Conservation (phyloP, 2,329 filamentous ascomycete genomes). For the Uncinocarpus reesii region DNA sequence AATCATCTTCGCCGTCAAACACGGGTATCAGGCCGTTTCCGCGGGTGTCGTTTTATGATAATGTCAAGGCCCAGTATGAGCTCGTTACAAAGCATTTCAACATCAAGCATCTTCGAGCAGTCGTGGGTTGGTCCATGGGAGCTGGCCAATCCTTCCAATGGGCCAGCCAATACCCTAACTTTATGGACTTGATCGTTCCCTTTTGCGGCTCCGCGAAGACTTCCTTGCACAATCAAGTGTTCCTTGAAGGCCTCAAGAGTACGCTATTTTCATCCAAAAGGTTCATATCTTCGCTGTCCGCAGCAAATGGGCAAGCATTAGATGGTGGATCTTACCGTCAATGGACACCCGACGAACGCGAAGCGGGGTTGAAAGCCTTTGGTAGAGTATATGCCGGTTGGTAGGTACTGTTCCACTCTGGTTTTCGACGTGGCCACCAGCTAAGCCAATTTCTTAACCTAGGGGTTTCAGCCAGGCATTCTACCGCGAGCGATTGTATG, state of each 20-base stretch:
- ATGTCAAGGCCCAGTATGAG: constrained; percentile 55
- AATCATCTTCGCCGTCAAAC: constrained; percentile 60
- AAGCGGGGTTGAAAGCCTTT: constrained; percentile 57
- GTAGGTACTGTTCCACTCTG: constrained; percentile 22
- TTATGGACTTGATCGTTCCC: constrained; percentile 55
- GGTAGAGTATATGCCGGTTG: constrained; percentile 67
- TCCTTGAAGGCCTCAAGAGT: constrained; percentile 55
- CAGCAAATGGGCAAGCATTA: constrained; percentile 36
- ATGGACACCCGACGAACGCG: constrained; percentile 47
- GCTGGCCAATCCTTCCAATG: constrained; percentile 57
- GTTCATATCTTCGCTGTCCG: constrained; percentile 43
- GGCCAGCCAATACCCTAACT: constrained; percentile 53
- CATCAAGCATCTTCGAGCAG: constrained; percentile 50
- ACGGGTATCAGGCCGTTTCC: constrained; percentile 50
- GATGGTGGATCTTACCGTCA: constrained; percentile 32
- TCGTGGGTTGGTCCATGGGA: constrained; percentile 63
- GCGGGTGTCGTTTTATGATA: constrained; percentile 55
- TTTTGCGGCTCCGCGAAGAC: constrained; percentile 58
- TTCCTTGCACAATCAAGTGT: constrained; percentile 57
- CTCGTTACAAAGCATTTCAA: constrained; percentile 55
- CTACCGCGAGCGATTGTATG: constrained; percentile 61
- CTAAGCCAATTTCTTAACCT: not conserved
- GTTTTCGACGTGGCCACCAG: not conserved
- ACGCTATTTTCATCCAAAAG: constrained; percentile 50
- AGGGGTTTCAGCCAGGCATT: constrained; percentile 71